Evolutionary conservation across 2,329 filamentous ascomycete species (phyloP).

Genomic region (Venturia oleaginea): DNA sequence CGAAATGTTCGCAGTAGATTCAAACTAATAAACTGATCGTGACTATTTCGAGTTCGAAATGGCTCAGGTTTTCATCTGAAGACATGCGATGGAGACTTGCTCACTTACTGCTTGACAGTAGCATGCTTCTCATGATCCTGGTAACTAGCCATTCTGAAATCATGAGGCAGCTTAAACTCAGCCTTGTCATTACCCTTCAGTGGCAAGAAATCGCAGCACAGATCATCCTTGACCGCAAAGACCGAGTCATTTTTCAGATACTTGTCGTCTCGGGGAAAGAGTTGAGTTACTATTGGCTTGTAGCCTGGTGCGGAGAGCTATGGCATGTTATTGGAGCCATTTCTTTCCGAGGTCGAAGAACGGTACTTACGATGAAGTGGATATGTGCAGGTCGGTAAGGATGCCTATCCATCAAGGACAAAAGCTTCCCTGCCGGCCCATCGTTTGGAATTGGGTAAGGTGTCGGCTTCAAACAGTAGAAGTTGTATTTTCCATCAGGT

Average conservation of each 20-base stretch:
- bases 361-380: slow-evolving; percentile 44
- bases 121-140: slow-evolving; percentile 12
- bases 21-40: too few species aligned
- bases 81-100: background rate
- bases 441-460: slow-evolving; percentile 48
- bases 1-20: too few species aligned
- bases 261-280: slow-evolving; percentile 60
- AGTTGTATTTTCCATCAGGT: slow-evolving; percentile 50
- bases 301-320: slow-evolving; percentile 49
- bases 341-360: slow-evolving; percentile 8
- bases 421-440: slow-evolving; percentile 49
- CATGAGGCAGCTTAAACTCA: slow-evolving; percentile 35
- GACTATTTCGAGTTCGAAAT: too few species aligned
- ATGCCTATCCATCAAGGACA: slow-evolving; percentile 51
- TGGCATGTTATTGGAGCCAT: slow-evolving; percentile 8
- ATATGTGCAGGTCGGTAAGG: slow-evolving; percentile 56
- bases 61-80: too few species aligned
- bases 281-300: slow-evolving; percentile 65
- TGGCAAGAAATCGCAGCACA: slow-evolving; percentile 49
- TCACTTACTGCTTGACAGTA: background rate
- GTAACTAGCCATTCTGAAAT: slow-evolving; percentile 21
- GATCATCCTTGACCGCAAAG: slow-evolving; percentile 50
- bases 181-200: slow-evolving; percentile 44
- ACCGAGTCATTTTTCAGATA: slow-evolving; percentile 52
- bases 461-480: slow-evolving; percentile 34